Base-by-base conservation (phyloP, 2,329 filamentous ascomycete species). In the Leptodontidium sp. region DNA sequence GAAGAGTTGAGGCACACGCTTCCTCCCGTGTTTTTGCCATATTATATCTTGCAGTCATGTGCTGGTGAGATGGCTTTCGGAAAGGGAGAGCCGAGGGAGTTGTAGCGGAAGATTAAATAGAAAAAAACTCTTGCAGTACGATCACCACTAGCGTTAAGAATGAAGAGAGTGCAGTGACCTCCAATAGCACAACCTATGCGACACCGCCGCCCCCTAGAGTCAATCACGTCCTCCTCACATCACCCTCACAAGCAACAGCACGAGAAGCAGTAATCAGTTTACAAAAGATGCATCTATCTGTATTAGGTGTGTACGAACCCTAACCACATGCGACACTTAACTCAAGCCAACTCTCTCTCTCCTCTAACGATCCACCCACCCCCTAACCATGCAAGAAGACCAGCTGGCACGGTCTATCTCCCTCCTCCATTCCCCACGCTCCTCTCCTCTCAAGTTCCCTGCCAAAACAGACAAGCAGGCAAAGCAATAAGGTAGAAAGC, bases 201-300 rank as follows among this genome's bases (percentile, higher is more conserved):
- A 3, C 29, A 32, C 29, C 4, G 29, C 29, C 29, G 6, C 29
- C 1, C 3, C 29, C 6, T 32, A 32, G 6, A 32, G 29, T 32
- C 29, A 32, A 6, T 32, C 29, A 32, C 29, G 6, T 4, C 6
- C 29, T 32, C 29, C 29, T 47, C 49, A 52, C 49, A 52, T 4
- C 24, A 24, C 21, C 21, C 43, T 47, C 15, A 35, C 11, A 55
- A 40, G 8, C n/a, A 3, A 9, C 1, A 6, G 29, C 26, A 38
- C 21, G 11, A n/a, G 2, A 57, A 58, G 1, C 11, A 47, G 45
- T 2, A 12, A 58, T 2, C 55, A 58, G n/a, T 6, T 11, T 40
- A 14, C 35, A 40, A 58, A 58, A 58, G 55, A 58, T 58, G 40
- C 55, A 58, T 58, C n/a, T 58, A 58, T 58, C n/a, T 58, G 53